Percentiles rank a stretch among this genome's conserved stretches.
These are phyloP conservation scores for Jamesozyma gamospora DNA, from an alignment of 805 yeast species.

Conservation along the genomic window DNA sequence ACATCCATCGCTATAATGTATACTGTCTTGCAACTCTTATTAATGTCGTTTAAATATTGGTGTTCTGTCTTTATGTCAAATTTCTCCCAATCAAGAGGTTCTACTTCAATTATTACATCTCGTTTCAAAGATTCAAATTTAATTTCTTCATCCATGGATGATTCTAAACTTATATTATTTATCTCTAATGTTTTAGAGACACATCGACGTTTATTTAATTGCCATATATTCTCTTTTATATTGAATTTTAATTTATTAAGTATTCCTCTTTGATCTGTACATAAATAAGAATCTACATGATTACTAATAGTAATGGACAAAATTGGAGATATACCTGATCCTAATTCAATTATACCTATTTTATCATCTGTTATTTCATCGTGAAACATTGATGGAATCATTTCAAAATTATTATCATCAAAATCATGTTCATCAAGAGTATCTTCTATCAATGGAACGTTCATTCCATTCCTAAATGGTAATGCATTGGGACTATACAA, in stretches of 20 bases:
- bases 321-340: conserved; percentile 27
- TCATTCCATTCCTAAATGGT: conserved; percentile 13
- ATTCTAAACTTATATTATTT: no score
- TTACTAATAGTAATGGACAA: conserved; percentile 22
- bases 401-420: background rate
- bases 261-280: conserved; percentile 29
- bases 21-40: conserved; percentile 4
- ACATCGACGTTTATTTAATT: conserved; percentile 15
- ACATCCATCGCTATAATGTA: conserved; percentile 29
- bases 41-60: conserved; percentile 2
- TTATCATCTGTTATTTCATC: background rate
- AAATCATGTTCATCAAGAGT: background rate
- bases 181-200: conserved; percentile 8
- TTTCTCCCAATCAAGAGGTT: conserved; percentile 28
- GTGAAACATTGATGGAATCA: background rate
- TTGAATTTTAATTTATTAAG: conserved; percentile 20
- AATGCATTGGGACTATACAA: conserved; percentile 17
- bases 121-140: no score
- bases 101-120: background rate
- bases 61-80: conserved; percentile 5
- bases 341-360: conserved; percentile 23
- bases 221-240: conserved; percentile 18
- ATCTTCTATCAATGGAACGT: background rate
- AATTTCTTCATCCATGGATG: no score
- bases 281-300: conserved; percentile 19